Evolutionary conservation across 164 flowering plant species (phyloP).

Genomic region (Euptelea pleiosperma): DNA sequence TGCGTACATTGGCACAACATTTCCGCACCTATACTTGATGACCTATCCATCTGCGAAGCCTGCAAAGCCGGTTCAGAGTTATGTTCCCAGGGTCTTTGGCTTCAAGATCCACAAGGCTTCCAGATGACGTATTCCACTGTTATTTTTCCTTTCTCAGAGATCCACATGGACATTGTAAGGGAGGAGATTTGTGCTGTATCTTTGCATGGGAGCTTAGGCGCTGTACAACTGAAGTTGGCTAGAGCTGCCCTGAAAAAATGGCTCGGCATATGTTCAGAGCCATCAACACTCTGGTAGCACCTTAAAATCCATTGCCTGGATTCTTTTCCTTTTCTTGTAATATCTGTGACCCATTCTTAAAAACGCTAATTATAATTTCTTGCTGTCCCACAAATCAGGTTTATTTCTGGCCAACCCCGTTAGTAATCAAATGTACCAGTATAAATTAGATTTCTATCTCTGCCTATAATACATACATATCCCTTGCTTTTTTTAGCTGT

Average conservation of each 20-base stretch:
- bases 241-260: neutral
- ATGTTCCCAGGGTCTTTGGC: conserved; percentile 27
- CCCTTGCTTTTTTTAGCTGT: no score
- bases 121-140: conserved; percentile 20
- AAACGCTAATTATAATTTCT: neutral
- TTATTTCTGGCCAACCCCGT: neutral
- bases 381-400: neutral
- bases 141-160: neutral
- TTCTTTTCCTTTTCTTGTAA: neutral
- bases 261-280: neutral
- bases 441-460: no score
- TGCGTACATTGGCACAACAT: conserved; percentile 26
- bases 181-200: conserved; percentile 1
- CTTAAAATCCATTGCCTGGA: neutral
- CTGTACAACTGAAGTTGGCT: conserved; percentile 6
- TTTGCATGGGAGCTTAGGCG: neutral
- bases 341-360: no score
- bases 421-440: no score
- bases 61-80: conserved; percentile 23
- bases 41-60: conserved; percentile 29
- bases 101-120: conserved; percentile 24
- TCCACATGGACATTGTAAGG: conserved; percentile 1
- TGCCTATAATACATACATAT: no score
- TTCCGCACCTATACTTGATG: conserved; percentile 31
- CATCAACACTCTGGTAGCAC: no score